A percentile compares a stretch with the other conserved stretches of the same genome.
These are phyloP conservation scores for Citrus medica DNA, from an alignment of 345 rosid genomes.

Conservation along the genomic window DNA sequence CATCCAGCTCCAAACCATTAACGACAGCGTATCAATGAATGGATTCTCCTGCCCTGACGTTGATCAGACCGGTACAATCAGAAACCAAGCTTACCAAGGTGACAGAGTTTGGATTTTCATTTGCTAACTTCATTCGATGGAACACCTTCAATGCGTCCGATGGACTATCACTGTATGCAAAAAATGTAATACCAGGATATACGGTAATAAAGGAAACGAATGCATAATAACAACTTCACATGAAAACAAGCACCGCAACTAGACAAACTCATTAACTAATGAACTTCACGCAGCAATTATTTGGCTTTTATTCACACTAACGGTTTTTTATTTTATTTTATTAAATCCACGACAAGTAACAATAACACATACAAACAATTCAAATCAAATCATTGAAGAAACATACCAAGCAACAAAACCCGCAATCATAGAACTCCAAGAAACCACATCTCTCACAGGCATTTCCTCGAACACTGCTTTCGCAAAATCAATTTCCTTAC, in stretches of 20 bases:
- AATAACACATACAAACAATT: background rate
- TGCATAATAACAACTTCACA: background rate
- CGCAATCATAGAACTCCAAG: constrained; percentile 56
- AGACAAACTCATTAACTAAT: background rate
- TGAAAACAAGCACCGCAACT: background rate
- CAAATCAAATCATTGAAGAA: constrained; percentile 20
- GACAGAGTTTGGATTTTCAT: constrained; percentile 17
- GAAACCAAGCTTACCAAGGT: constrained; percentile 32
- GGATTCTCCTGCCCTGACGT: constrained; percentile 21
- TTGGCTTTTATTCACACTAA: background rate
- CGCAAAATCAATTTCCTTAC: constrained; percentile 28
- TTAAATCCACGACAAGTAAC: background rate
- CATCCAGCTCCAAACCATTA: constrained; percentile 26
- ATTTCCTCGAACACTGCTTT: constrained; percentile 32
- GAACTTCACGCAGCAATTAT: background rate
- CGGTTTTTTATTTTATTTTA: too few species aligned
- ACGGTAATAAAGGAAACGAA: background rate
- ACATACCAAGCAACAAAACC: constrained; percentile 32
- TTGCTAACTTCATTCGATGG: constrained; percentile 17
- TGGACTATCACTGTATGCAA: constrained; percentile 26
- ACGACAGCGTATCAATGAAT: constrained; percentile 31
- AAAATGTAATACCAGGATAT: constrained; percentile 7
- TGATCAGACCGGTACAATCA: constrained; percentile 30
- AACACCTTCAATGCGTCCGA: constrained; percentile 33
- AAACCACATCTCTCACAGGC: constrained; percentile 37